phyloP scores from a whole-genome alignment of 345 rosid genomes.

The Reutealis trisperma region DNA sequence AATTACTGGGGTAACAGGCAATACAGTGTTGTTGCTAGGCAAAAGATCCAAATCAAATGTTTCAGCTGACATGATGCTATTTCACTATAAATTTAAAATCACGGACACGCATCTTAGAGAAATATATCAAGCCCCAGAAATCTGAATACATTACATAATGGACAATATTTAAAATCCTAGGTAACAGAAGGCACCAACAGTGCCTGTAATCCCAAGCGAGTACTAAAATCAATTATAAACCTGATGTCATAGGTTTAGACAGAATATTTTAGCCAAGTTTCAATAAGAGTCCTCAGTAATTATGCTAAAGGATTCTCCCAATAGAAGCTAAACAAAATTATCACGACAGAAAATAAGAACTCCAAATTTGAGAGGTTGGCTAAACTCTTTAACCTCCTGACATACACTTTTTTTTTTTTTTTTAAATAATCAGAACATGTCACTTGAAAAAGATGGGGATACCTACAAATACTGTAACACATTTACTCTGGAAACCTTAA shows the following conservation, averaged over 20 bases:
- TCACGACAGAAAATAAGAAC: background rate
- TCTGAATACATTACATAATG: background rate
- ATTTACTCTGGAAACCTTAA: background rate
- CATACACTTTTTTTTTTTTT: background rate
- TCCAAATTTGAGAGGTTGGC: background rate
- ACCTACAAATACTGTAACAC: background rate
- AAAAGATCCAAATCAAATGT: background rate
- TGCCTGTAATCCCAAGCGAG: background rate
- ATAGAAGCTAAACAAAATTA: slow-evolving; percentile 6
- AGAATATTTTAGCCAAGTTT: background rate
- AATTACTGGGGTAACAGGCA: background rate
- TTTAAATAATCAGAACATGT: background rate
- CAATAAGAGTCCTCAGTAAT: background rate
- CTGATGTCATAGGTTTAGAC: background rate
- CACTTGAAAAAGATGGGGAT: background rate
- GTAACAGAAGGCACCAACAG: background rate
- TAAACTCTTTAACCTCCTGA: background rate
- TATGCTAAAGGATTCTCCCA: background rate
- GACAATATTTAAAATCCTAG: background rate
- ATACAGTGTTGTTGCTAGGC: too few relatives aligned
- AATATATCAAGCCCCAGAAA: background rate
- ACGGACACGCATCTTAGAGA: background rate
- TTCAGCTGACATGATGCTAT: background rate
- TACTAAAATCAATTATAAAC: background rate
- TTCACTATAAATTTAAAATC: background rate